A percentile compares a stretch with the other conserved stretches of the same genome.
Conservation (phyloP, 768 basidiomycete genomes). For the Hygrophoropsis aurantiaca region DNA sequence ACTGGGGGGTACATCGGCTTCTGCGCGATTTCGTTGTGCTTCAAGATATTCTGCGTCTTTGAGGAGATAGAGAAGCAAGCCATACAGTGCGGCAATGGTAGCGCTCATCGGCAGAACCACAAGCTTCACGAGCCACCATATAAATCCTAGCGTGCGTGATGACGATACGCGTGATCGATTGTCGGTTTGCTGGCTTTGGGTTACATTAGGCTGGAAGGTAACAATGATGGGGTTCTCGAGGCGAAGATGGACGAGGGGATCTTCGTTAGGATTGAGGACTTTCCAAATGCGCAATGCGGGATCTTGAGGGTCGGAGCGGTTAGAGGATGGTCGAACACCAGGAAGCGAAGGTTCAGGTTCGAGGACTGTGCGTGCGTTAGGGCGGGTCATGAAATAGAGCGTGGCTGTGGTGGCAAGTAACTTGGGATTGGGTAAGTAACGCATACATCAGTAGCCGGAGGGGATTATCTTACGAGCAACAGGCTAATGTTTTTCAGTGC, state of each 20-base stretch:
- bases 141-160: slow-evolving; percentile 49
- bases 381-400: slow-evolving; percentile 71
- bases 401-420: slow-evolving; percentile 75
- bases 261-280: slow-evolving; percentile 66
- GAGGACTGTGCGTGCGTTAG: slow-evolving; percentile 35
- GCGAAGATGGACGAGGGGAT: slow-evolving; percentile 70
- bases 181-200: slow-evolving; percentile 20
- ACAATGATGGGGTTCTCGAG: slow-evolving; percentile 80
- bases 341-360: slow-evolving; percentile 28
- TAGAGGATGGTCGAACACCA: slow-evolving; percentile 31
- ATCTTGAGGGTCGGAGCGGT: slow-evolving; percentile 34
- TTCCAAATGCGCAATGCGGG: slow-evolving; percentile 76
- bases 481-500: slow-evolving; percentile 79
- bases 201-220: slow-evolving; percentile 52
- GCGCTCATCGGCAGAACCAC: slow-evolving; percentile 81
- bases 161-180: slow-evolving; percentile 44
- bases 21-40: slow-evolving; percentile 69
- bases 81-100: slow-evolving; percentile 74
- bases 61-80: slow-evolving; percentile 78
- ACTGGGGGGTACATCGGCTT: slow-evolving; percentile 35
- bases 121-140: slow-evolving; percentile 79
- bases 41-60: slow-evolving; percentile 92
- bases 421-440: slow-evolving; percentile 35
- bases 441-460: too few relatives aligned
- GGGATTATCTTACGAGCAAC: slow-evolving; percentile 73